Conservation (phyloP, 306 rosid species). For the Prunus persica region Prunus_persica_NCBIv2 NC_034011.1:18493001-18493500, state of each 20-base stretch:
- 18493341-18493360: background rate
- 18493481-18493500: background rate
- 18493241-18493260: background rate
- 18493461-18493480: background rate
- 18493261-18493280: background rate
- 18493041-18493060: too few species aligned
- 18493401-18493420: background rate
- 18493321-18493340: background rate
- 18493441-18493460: background rate
- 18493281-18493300: background rate
- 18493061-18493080: too few species aligned
- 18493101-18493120: too few species aligned
- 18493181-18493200: background rate
- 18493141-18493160: too few species aligned
- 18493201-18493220: background rate
- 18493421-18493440: background rate
- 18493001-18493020: too few species aligned
- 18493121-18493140: too few species aligned
- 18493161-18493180: background rate
- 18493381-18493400: background rate
- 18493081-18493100: too few species aligned
- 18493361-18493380: background rate
- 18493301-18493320: background rate
- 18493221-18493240: background rate
- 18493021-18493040: too few species aligned